Conservation (phyloP, 805 yeast species). For the Metschnikowia lunata region DNA sequence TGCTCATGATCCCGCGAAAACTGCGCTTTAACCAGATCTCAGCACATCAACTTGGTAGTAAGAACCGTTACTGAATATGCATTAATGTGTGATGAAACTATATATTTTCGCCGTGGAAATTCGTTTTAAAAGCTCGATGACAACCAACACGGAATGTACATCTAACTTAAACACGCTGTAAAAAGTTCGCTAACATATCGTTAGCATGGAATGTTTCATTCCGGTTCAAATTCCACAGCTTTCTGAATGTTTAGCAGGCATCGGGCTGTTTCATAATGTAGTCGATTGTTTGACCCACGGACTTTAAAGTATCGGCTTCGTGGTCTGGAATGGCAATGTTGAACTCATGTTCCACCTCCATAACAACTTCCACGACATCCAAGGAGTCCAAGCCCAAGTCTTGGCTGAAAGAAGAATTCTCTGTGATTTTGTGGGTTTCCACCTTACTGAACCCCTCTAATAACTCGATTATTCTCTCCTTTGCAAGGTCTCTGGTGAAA, state of each 20-base stretch:
- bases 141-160: too few relatives aligned
- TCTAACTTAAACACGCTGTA: too few relatives aligned
- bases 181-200: too few relatives aligned
- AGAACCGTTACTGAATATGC: too few relatives aligned
- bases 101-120: too few relatives aligned
- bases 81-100: too few relatives aligned
- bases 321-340: conserved; percentile 45
- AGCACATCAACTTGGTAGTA: too few relatives aligned
- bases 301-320: conserved; percentile 43
- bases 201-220: too few relatives aligned
- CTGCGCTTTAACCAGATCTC: too few relatives aligned
- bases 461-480: conserved; percentile 58
- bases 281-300: conserved; percentile 44
- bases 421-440: conserved; percentile 36
- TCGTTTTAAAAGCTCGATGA: too few relatives aligned
- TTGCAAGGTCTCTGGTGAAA: conserved; percentile 57
- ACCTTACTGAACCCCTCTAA: conserved; percentile 63
- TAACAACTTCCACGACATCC: conserved; percentile 44
- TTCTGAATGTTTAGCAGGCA: conserved; percentile 25
- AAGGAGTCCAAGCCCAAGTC: conserved; percentile 46
- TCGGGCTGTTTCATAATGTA: conserved; percentile 40
- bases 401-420: conserved; percentile 31
- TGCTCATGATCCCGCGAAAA: too few relatives aligned
- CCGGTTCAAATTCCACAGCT: too few relatives aligned
- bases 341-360: conserved; percentile 46